Percentiles rank a stretch among this genome's conserved stretches.
These are phyloP conservation scores for Bruguiera hainesii DNA, from an alignment of 441 rosid species.

Conservation along the genomic window DNA sequence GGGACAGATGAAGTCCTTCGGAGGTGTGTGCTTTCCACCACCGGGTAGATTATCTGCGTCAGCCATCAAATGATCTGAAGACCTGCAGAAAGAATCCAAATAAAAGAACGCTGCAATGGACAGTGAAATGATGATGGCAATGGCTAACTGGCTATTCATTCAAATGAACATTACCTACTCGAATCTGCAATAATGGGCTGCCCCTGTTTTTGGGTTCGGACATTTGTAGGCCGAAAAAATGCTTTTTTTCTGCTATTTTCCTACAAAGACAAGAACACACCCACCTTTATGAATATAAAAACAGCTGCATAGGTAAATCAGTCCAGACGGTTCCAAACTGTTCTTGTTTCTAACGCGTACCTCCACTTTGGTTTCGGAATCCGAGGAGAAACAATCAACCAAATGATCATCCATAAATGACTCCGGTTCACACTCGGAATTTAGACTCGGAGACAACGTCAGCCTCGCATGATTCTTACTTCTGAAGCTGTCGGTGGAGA, in stretches of 20 bases:
- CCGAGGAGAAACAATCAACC: slow-evolving; percentile 27
- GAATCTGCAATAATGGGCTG: slow-evolving; percentile 36
- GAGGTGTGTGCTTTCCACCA: slow-evolving; percentile 46
- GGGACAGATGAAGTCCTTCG: slow-evolving; percentile 75
- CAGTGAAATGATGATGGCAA: slow-evolving; percentile 15
- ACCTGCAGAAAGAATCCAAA: slow-evolving; percentile 30
- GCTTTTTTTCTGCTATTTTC: slow-evolving; percentile 38
- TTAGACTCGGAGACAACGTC: slow-evolving; percentile 13
- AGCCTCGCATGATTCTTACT: slow-evolving; percentile 2
- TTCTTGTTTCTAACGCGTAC: slow-evolving; percentile 40
- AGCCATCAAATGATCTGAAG: slow-evolving; percentile 43
- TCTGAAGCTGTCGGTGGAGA: slow-evolving; percentile 28
- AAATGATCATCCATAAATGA: slow-evolving; percentile 27
- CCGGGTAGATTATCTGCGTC: slow-evolving; percentile 38
- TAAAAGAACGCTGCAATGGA: slow-evolving; percentile 20
- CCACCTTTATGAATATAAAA: slow-evolving; percentile 13
- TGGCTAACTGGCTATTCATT: slow-evolving; percentile 13
- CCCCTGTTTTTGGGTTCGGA: slow-evolving; percentile 32
- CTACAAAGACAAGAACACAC: slow-evolving; percentile 37
- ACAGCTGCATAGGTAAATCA: slow-evolving; percentile 34
- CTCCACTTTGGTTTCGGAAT: slow-evolving; percentile 40
- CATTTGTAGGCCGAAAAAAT: slow-evolving; percentile 26
- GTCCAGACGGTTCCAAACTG: slow-evolving; percentile 14
- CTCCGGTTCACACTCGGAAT: slow-evolving; percentile 36
- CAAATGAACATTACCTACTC: slow-evolving; percentile 34